Evolutionary conservation across 2,329 filamentous ascomycete species (phyloP), one percentile per base, ranked within the genome.

Genomic region (Clonostachys chloroleuca): DNA sequence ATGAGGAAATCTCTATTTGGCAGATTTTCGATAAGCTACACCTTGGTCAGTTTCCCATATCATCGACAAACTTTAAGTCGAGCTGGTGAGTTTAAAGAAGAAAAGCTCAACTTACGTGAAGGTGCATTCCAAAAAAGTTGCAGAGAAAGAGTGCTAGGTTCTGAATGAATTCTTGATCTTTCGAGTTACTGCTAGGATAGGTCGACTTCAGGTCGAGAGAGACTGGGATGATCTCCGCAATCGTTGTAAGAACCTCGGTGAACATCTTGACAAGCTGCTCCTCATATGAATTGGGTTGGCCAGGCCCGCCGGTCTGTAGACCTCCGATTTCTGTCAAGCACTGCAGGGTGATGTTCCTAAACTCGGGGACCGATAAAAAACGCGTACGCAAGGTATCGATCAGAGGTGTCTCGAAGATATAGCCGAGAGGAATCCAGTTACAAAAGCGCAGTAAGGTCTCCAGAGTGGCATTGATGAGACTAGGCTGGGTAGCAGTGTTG

Each of bases 221-320:
- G 40, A 97, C 75, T 5, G 95, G 94, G 45, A 99, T 95, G 58
- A 96, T 96, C 60, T 87, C 89, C 17, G 92, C 87, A 58, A 99
- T 95, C 34, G 89, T 92, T 12, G 89, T 95, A 56, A 99, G 72
- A 18, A 94, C 94, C 65, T 96, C 92, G 40, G 94, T 97, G 70
- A 99, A 99, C 94, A 99, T 97, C 65, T 92, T 87, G 46, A 97
- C 86, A 42, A 99, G 80, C 72, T 96, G 92, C 65, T 99, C 94
- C 59, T 96, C 90, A 63, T 96, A 99, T 30, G 86, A 84, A 60
- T 83, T 79, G 14, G 79, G 69, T 56, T 82, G 78, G 64, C 70
- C 85, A 55, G 71, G 84, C 59, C 74, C 81, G 13, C 87, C 89
- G 24, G 92, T 94, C 63, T 95, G 90, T 52, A 99, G 75, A 51